These are phyloP conservation scores for Cercospora brassicicola DNA, from an alignment of 2,329 filamentous ascomycete genomes.

Conservation along the genomic window DNA sequence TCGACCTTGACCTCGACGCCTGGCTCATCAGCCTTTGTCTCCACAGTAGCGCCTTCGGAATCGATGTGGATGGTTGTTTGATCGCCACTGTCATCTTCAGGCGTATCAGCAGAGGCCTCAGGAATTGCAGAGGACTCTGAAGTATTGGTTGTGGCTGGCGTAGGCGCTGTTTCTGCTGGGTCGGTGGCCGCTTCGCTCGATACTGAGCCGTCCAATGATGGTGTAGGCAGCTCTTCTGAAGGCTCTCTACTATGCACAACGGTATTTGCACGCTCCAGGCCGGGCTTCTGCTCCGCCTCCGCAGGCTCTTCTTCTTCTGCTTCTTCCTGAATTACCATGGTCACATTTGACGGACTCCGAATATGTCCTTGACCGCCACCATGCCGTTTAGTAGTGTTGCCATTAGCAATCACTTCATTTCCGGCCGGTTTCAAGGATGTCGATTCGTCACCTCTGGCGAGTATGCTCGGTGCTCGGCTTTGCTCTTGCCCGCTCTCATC, in stretches of 20 bases:
- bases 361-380: slow-evolving; percentile 56
- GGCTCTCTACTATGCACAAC: slow-evolving; percentile 23
- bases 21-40: slow-evolving; percentile 14
- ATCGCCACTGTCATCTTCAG: slow-evolving; percentile 7
- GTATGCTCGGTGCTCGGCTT: slow-evolving; percentile 18
- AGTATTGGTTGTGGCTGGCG: neutral
- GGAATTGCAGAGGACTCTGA: neutral
- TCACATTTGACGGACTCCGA: slow-evolving; percentile 70
- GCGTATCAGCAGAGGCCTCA: neutral
- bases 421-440: slow-evolving; percentile 35
- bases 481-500: slow-evolving; percentile 29
- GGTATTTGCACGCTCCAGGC: slow-evolving; percentile 32
- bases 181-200: slow-evolving; percentile 1
- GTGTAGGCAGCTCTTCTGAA: slow-evolving; percentile 46
- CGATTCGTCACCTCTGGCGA: slow-evolving; percentile 21
- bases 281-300: slow-evolving; percentile 20
- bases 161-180: slow-evolving; percentile 5
- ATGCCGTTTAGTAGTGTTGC: slow-evolving; percentile 76
- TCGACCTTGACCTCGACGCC: slow-evolving; percentile 25
- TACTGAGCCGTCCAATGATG: slow-evolving; percentile 41
- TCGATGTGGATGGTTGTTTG: slow-evolving; percentile 15
- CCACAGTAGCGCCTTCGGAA: neutral
- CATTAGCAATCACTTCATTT: slow-evolving; percentile 53
- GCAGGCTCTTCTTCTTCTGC: slow-evolving; percentile 59
- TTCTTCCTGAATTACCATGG: slow-evolving; percentile 78